Base-by-base conservation (phyloP, 495 filamentous ascomycete genomes). In the Lineolata rhizophorae region DNA sequence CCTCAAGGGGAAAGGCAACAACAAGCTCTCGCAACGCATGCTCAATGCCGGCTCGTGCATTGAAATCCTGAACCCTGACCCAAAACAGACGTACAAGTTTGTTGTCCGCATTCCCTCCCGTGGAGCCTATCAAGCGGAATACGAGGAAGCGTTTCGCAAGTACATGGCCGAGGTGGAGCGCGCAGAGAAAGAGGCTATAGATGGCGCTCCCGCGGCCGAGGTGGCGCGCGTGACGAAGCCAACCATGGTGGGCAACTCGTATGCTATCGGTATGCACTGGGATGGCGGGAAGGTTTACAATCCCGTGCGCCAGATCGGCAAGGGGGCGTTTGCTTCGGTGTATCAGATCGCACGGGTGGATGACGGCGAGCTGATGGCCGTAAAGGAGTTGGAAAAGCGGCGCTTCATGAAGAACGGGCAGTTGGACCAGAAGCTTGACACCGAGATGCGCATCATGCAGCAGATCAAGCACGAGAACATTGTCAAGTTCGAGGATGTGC, bases 361-460 rank as follows among this genome's bases (percentile, higher is more conserved):
- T 35, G 70, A 81, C 40, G 87, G 87, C 9, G 53, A 69, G 11
- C 67, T 80, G 0, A 85, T 71, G 42, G 87, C 87, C 2, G 78
- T 79, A 2, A 97, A 97, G 46, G 76, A 93, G 44, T 66, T 97
- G 3, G 77, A 90, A 45, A 94, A 91, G 53, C 65, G 72, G 27
- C 64, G 68, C 11, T 84, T 94, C 49, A 77, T 83, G 58, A 91
- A 84, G 48, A 80, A 87, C 45, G 79, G 78, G 24, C 63, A 76
- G 14, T 52, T 82, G 18, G 79, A 84, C 44, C 68, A 75, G 41
- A 85, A 83, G 47, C 71, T 95, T 2, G 75, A 90, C 40, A 92
- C 85, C 40, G 87, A 97, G 52, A 83, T 95, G 69, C 73, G 69
- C 25, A 93, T 97, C 36, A 92, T 97, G 72, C 66, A 73, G 42